phyloP scores from a whole-genome alignment of 306 rosid genomes.

The Echinosophora koreensis region DNA sequence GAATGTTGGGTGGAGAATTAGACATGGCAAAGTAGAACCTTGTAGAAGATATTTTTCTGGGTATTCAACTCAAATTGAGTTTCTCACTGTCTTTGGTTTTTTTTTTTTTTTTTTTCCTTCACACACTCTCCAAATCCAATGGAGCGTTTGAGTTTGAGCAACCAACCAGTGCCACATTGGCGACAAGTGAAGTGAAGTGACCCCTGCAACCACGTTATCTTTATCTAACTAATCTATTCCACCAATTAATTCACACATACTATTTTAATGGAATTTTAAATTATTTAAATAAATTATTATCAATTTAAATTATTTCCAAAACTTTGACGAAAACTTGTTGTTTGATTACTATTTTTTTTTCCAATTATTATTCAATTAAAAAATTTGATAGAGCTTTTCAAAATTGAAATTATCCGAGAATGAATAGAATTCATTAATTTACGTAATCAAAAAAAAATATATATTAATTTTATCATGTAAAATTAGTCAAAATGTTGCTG shows the following conservation, averaged over 20 bases:
- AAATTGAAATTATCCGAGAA: too few species aligned
- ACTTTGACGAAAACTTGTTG: too few species aligned
- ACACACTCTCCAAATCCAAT: neutral
- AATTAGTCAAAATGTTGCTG: too few species aligned
- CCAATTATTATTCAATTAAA: too few species aligned
- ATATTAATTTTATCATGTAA: too few species aligned
- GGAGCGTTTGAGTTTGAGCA: neutral
- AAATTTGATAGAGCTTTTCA: too few species aligned
- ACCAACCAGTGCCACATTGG: constrained; percentile 20
- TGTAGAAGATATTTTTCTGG: constrained; percentile 25
- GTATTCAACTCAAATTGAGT: constrained; percentile 5
- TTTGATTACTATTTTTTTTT: too few species aligned
- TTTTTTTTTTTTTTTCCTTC: constrained; percentile 47
- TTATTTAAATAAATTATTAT: too few species aligned
- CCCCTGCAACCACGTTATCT: neutral
- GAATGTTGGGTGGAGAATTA: neutral
- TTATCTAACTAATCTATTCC: neutral
- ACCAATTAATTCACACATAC: neutral
- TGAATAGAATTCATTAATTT: too few species aligned
- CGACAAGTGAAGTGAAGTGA: constrained; percentile 2
- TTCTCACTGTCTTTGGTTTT: neutral
- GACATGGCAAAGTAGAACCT: constrained; percentile 40
- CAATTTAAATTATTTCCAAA: too few species aligned
- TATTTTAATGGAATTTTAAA: too few species aligned
- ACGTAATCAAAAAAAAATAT: too few species aligned